Base-by-base conservation (phyloP, 352 stramenopile species). In the Phytophthora macrochlamydospora region DNA sequence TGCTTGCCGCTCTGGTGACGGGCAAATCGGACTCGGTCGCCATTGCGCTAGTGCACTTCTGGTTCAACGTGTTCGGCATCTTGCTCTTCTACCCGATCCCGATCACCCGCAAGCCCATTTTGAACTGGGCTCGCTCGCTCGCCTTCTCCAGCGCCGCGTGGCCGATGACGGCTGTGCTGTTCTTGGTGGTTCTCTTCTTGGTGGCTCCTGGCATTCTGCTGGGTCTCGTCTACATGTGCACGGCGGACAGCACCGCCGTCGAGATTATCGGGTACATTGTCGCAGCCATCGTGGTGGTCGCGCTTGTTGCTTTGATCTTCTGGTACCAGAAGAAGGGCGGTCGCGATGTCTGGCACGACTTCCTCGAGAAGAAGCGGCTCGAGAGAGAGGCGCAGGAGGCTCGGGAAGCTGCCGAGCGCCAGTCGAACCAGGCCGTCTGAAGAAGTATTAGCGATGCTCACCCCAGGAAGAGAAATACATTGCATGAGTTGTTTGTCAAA, bases 11-110 rank as follows among this genome's bases (percentile, higher is more conserved):
- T 11, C 65, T 97, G 32, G 91, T 98, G 45, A 93, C 88, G 31
- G 85, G 78, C 55, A 94, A 87, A 44, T 69, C 80, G 0, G 67
- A 91, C 43, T 79, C 87, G 6, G 83, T 97, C 40, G 89, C 95
- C 59, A 89, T 98, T 37, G 94, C 92, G 32, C 79, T 98, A 31
- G 85, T 85, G 44, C 92, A 98, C 74, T 89, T 98, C 46, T 95
- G 93, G 65, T 97, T 98, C 81, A 98, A 98, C 73, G 69, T 97
- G 13, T 89, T 90, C 51, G 91, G 92, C 50, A 78, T 97, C 51
- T 54, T 97, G 43, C 83, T 98, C 33, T 98, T 94, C 79, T 98
- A 97, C 72, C 91, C 91, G 37, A 81, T 98, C 63, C 91, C 92
- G 31, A 74, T 89, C 67, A 96, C 95, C 59, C 82, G 94, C 29